Percentiles rank a stretch among this genome's conserved stretches.
Evolutionary conservation across 306 rosid genomes (phyloP).

Genomic region (Trifolium dubium): DNA sequence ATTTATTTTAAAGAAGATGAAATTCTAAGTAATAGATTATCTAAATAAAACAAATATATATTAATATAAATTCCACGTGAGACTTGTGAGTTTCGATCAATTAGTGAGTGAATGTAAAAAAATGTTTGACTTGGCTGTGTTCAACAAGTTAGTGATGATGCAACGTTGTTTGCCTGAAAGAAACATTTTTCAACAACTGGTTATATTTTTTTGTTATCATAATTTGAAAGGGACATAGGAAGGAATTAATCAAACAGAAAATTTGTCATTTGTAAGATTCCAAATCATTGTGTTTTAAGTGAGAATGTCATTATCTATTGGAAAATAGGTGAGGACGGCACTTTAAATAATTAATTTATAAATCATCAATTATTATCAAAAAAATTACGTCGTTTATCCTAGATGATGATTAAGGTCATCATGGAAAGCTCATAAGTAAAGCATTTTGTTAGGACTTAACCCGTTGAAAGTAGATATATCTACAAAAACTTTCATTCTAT

Average conservation of each 20-base stretch:
- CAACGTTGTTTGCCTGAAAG: neutral
- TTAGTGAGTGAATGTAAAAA: no score
- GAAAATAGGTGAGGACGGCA: constrained; percentile 34
- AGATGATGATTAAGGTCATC: neutral
- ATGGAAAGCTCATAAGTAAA: neutral
- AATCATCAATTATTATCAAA: neutral
- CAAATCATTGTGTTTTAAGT: constrained; percentile 39
- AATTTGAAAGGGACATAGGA: neutral
- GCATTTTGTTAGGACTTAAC: neutral
- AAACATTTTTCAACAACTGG: neutral
- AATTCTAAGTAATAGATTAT: no score
- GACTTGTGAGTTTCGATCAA: no score
- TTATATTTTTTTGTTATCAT: constrained; percentile 25
- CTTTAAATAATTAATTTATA: constrained; percentile 2
- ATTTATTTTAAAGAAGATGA: no score
- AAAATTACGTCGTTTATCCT: no score
- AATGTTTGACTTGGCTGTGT: no score
- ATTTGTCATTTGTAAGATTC: constrained; percentile 37
- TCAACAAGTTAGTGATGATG: no score
- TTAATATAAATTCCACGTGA: no score
- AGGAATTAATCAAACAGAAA: constrained; percentile 15
- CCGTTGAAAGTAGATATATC: no score
- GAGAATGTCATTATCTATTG: constrained; percentile 1
- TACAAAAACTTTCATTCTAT: no score
- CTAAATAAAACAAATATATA: no score